These are phyloP conservation scores for Panaeolus papilionaceus DNA, from an alignment of 768 basidiomycete genomes.

Conservation along the genomic window DNA sequence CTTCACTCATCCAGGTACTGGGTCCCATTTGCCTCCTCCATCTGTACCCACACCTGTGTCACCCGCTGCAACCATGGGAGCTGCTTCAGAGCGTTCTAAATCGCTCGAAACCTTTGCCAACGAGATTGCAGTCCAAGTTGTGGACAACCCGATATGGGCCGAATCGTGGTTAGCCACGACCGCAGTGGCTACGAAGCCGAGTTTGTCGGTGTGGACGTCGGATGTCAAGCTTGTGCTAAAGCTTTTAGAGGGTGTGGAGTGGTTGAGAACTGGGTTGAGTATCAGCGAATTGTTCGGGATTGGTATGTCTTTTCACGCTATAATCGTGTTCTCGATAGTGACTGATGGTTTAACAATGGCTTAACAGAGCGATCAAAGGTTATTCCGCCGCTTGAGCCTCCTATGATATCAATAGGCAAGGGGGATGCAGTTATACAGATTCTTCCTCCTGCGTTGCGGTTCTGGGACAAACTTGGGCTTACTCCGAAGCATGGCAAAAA, in stretches of 20 bases:
- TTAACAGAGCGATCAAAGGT: constrained; percentile 15
- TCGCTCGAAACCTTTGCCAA: constrained; percentile 71
- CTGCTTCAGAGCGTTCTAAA: constrained; percentile 67
- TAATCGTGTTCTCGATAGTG: constrained; percentile 1
- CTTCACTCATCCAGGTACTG: constrained; percentile 22
- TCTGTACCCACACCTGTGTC: constrained; percentile 85
- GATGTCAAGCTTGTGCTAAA: constrained; percentile 56
- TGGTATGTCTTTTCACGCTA: constrained; percentile 27
- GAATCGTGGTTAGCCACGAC: constrained; percentile 63
- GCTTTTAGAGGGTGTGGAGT: constrained; percentile 46
- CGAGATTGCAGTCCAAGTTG: constrained; percentile 68
- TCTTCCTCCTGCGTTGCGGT: constrained; percentile 71
- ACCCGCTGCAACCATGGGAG: constrained; percentile 72
- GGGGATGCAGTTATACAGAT: constrained; percentile 73
- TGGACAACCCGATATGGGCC: constrained; percentile 76
- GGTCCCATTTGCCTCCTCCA: constrained; percentile 33
- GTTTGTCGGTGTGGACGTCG: constrained; percentile 57
- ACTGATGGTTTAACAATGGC: neutral
- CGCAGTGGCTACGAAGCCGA: constrained; percentile 30
- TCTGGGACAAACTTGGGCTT: constrained; percentile 88
- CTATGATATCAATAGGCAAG: constrained; percentile 71
- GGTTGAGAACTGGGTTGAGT: constrained; percentile 47
- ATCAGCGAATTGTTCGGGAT: constrained; percentile 50
- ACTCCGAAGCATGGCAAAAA: constrained; percentile 75
- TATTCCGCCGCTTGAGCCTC: constrained; percentile 48